Conservation (phyloP, 441 rosid genomes). For the Syzygium malaccense region DNA sequence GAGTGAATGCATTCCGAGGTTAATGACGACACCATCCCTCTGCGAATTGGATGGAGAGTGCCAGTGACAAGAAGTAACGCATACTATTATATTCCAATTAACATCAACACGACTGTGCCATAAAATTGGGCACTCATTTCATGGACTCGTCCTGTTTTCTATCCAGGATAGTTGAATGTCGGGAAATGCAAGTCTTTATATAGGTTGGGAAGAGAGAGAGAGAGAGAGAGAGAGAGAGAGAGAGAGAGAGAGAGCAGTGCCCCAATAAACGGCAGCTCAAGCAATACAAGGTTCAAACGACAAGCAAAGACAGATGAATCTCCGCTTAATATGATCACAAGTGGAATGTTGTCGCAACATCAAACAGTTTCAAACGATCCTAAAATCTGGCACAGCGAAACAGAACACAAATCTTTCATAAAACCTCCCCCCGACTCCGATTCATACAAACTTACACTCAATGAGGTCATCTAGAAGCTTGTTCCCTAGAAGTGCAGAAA, state of each 20-base stretch:
- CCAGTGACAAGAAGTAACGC: background rate
- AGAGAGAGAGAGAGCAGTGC: background rate
- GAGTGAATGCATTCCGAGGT: background rate
- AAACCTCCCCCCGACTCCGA: background rate
- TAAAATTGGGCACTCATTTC: background rate
- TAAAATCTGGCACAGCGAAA: background rate
- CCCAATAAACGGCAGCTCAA: background rate
- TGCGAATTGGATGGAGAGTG: background rate
- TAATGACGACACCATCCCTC: background rate
- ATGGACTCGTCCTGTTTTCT: background rate
- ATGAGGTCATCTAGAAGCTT: background rate
- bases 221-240: too few species aligned
- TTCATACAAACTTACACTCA: background rate
- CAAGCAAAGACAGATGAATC: background rate
- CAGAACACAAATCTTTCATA: background rate
- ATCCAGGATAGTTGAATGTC: background rate
- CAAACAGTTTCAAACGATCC: background rate
- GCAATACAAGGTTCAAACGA: background rate
- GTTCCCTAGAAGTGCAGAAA: background rate
- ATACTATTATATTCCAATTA: background rate
- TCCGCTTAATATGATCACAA: background rate
- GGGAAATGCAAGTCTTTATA: background rate
- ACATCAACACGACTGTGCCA: background rate
- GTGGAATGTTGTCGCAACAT: background rate
- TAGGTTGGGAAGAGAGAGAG: background rate